Evolutionary conservation across 768 basidiomycete species (phyloP).

Genomic region (Glaciozyma antarctica): DNA sequence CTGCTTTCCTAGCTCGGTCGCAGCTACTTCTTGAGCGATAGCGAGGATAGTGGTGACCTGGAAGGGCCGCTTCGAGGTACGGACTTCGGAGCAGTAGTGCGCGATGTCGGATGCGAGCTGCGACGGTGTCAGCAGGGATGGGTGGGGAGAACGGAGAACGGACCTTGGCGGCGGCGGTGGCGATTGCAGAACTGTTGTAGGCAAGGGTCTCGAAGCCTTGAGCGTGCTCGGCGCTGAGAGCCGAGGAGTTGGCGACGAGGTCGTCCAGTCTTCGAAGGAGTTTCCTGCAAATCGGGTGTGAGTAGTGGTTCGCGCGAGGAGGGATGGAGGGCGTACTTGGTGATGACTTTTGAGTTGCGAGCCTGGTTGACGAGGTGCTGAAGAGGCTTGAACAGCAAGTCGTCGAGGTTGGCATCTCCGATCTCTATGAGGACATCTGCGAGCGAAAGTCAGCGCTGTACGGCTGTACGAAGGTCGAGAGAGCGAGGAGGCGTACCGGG

Average conservation of each 20-base stretch:
- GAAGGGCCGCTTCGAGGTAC: conserved; percentile 67
- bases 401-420: conserved; percentile 63
- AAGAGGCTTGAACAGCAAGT: conserved; percentile 70
- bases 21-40: conserved; percentile 60
- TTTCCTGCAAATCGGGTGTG: conserved; percentile 51
- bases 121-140: neutral
- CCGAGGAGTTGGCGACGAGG: conserved; percentile 58
- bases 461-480: neutral
- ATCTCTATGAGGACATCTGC: conserved; percentile 66
- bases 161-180: conserved; percentile 59
- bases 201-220: conserved; percentile 37
- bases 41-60: conserved; percentile 59
- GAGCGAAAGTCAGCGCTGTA: conserved; percentile 1
- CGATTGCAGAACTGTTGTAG: conserved; percentile 62
- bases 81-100: conserved; percentile 64
- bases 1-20: conserved; percentile 50
- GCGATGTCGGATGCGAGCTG: conserved; percentile 22
- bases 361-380: conserved; percentile 73
- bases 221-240: conserved; percentile 47
- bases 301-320: neutral
- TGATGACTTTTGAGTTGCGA: conserved; percentile 55
- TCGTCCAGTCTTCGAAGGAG: conserved; percentile 77
- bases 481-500: conserved; percentile 48
- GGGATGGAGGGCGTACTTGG: conserved; percentile 12
- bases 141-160: conserved; percentile 58